phyloP scores from a whole-genome alignment of 2,329 filamentous ascomycete genomes.

The Colletotrichum euphorbiae region DNA sequence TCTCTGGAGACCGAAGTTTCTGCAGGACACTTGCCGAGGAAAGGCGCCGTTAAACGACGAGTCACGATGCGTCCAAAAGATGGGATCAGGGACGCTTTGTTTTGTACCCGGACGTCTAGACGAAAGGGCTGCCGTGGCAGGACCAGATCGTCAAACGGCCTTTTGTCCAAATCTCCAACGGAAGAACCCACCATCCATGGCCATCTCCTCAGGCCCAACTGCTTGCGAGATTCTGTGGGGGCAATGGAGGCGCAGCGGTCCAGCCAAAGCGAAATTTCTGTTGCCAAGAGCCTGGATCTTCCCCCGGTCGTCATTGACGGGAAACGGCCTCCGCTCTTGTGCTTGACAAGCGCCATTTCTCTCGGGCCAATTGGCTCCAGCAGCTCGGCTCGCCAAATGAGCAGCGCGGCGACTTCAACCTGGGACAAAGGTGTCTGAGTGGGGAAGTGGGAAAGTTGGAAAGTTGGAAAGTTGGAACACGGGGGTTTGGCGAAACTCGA shows the following conservation, averaged over 20 bases:
- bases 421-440: background rate
- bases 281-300: slow-evolving; percentile 23
- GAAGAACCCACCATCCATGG: slow-evolving; percentile 2
- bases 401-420: slow-evolving; percentile 1
- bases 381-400: slow-evolving; percentile 32
- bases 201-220: background rate
- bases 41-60: background rate
- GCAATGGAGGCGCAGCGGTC: slow-evolving; percentile 25
- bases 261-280: slow-evolving; percentile 30
- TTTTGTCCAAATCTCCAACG: slow-evolving; percentile 14
- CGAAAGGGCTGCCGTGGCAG: background rate
- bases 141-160: background rate
- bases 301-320: slow-evolving; percentile 15
- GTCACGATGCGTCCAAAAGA: slow-evolving; percentile 3
- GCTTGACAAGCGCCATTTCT: slow-evolving; percentile 32
- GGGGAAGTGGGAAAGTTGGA: background rate
- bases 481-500: background rate
- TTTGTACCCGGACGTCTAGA: too few species aligned
- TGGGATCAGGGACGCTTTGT: too few species aligned
- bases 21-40: slow-evolving; percentile 8
- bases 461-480: background rate
- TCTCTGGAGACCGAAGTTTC: background rate
- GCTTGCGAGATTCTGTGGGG: slow-evolving; percentile 11
- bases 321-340: slow-evolving; percentile 25
- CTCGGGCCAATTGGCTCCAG: slow-evolving; percentile 22